Evolutionary conservation across 495 filamentous ascomycete genomes (phyloP), one percentile per base, ranked within the genome.

Genomic region (Penicillium simplicissimum): DNA sequence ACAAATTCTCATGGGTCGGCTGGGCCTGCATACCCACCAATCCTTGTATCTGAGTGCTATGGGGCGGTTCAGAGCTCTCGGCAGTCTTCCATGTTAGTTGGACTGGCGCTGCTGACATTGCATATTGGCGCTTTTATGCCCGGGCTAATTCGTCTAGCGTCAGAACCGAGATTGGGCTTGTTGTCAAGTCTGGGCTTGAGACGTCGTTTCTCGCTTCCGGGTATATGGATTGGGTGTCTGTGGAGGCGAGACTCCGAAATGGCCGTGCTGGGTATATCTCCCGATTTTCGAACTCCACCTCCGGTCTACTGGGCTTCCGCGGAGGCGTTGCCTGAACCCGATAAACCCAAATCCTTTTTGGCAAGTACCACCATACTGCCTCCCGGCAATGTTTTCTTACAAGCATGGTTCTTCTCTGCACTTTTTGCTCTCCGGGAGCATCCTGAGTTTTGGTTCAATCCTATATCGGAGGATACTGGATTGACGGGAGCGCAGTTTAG

Each of bases 11-110:
- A 7, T 70, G 55, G 55, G 13, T 54, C 13, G 59, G 64, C 13
- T 43, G 49, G 49, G 8, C 67, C 64, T 1, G 15, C 25, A 9
- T 52, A 48, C 23, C 67, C 67, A 11, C 67, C 67, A 2, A 55
- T 40, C 1, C 33, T 69, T 1, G 10, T 58, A 0, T 47, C 64
- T 0, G 48, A 33, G 1, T 21, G 42, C 4, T 40, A 43, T 17
- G 64, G 64, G 0, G 57, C 57, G 55, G 51, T 2, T 64, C 64
- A 4, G 52, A 55, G 4, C n/a, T 56, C 0, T 48, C 61, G 25
- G 68, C 66, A 0, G 57, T 65, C 13, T 65, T 67, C 45, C 47
- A 66, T 28, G 66, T 66, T 1, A 69, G 63, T 38, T 67, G 61
- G 65, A 67, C 64, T 36, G 65, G 65, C 1, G 61, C 61, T 14